Percentiles rank a stretch among this genome's conserved stretches.
Conservation (phyloP, 257 asterid species). For the Lithospermum erythrorhizon region DNA sequence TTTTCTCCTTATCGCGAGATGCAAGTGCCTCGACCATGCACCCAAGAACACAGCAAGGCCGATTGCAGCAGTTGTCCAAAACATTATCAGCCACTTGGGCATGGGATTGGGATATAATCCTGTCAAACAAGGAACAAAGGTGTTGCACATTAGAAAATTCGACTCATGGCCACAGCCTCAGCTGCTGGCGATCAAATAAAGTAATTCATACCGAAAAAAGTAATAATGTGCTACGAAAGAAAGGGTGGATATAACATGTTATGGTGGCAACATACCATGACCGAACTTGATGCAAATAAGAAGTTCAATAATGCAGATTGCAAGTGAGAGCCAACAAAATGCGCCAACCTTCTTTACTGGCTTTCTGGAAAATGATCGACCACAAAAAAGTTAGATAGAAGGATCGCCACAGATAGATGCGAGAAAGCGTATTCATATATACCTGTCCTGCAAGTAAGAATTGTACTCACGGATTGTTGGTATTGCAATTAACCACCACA, state of each 20-base stretch:
- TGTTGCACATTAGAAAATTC: background rate
- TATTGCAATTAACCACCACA: conserved; percentile 95
- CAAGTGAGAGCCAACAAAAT: background rate
- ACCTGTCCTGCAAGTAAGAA: conserved; percentile 91
- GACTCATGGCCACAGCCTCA: no score
- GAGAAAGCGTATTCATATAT: background rate
- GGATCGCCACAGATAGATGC: background rate
- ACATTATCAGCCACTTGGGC: conserved; percentile 75
- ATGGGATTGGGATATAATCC: conserved; percentile 67
- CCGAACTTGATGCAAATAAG: conserved; percentile 91
- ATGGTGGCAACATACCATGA: conserved; percentile 28
- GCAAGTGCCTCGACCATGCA: conserved; percentile 75
- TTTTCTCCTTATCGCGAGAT: conserved; percentile 55
- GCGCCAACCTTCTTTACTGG: background rate
- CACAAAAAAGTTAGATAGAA: background rate
- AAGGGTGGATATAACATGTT: no score
- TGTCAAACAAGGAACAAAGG: conserved; percentile 10
- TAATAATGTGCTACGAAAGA: no score
- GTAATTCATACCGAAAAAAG: no score
- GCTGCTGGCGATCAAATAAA: no score
- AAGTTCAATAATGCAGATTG: conserved; percentile 56
- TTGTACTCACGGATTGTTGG: conserved; percentile 96
- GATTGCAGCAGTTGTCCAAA: conserved; percentile 51
- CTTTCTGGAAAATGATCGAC: background rate
- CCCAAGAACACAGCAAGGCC: conserved; percentile 48